Conservation (phyloP, 2,329 filamentous ascomycete genomes). For the Onygenales sp. region DNA sequence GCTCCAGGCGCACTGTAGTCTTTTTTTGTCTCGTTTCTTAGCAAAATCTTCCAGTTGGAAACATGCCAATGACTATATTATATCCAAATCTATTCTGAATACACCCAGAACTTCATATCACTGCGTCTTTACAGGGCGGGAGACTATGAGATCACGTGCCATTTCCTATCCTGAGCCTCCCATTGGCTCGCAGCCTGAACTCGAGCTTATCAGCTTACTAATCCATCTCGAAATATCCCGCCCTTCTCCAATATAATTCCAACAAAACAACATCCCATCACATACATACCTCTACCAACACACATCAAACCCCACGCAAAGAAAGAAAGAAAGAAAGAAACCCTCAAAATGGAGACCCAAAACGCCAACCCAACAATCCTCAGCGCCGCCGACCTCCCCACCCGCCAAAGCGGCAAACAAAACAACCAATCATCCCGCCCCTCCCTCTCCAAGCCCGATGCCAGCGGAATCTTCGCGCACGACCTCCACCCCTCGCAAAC, state of each 20-base stretch:
- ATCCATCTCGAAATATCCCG: background rate
- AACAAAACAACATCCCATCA: background rate
- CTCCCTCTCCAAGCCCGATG: slow-evolving; percentile 33
- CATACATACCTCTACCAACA: background rate
- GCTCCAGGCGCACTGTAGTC: no score
- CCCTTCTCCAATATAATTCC: background rate
- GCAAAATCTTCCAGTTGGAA: no score
- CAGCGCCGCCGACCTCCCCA: slow-evolving; percentile 78
- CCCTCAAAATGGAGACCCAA: slow-evolving; percentile 10
- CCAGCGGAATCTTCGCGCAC: slow-evolving; percentile 39
- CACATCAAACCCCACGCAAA: background rate
- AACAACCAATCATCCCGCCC: slow-evolving; percentile 26
- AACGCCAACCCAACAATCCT: slow-evolving; percentile 94
- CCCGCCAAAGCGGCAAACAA: slow-evolving; percentile 42
- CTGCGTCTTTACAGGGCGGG: background rate
- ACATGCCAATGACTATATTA: no score
- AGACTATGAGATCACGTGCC: background rate
- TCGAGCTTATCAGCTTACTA: background rate
- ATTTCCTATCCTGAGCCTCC: background rate
- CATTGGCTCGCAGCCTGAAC: background rate
- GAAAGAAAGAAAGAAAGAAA: background rate
- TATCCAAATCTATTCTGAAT: no score
- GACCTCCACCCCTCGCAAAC: slow-evolving; percentile 41
- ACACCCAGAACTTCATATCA: no score
- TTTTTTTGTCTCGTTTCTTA: no score